Base-by-base conservation (phyloP, 129 eudicot genomes). In the Silybum marianum region DNA sequence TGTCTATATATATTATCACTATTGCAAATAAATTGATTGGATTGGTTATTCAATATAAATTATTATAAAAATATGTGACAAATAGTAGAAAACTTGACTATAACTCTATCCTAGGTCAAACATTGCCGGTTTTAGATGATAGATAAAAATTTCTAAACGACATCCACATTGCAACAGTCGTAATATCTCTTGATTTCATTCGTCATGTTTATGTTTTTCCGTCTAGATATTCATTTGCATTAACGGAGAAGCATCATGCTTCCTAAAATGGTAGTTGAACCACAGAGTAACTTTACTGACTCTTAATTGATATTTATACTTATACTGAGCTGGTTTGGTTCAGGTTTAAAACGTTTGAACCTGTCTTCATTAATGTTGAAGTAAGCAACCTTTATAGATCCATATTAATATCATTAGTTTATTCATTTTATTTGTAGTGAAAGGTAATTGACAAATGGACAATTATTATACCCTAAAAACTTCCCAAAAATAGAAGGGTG, bases 231-330 rank as follows among this genome's bases (percentile, higher is more conserved):
- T 1, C 34, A 67, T 4, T 68, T 78, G 65, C 39, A 66, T 13
- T 66, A 16, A 24, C 67, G 71, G 26, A 18, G 46, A 76, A 76
- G 9, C 68, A 60, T 76, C 32, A 76, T 19, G 72, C 71, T 30
- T 60, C 80, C 76, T 3, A 62, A 75, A 30, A 16, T 76, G 42
- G 81, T 78, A 24, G 72, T 63, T 77, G 80, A 21, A 21, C 14
- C 22, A 54, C 36, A 32, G 46, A 79, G 76, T 58, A 79, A 69
- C 77, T 21, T 21, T 14, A 9, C 51, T 51, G 73, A 77, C 63
- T 65, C 42, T 22, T n/a, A n/a, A n/a, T n/a, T n/a, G 8, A 26
- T 26, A 26, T 26, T 26, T 26, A 26, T 26, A 26, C 30, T 60
- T 7, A 63, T 63, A 54, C 63, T 7, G 63, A 54, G 63, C 6